Percentiles rank a stretch among this genome's conserved stretches.
phyloP scores from a whole-genome alignment of 768 basidiomycete species.

The Kwoniella sp. region DNA sequence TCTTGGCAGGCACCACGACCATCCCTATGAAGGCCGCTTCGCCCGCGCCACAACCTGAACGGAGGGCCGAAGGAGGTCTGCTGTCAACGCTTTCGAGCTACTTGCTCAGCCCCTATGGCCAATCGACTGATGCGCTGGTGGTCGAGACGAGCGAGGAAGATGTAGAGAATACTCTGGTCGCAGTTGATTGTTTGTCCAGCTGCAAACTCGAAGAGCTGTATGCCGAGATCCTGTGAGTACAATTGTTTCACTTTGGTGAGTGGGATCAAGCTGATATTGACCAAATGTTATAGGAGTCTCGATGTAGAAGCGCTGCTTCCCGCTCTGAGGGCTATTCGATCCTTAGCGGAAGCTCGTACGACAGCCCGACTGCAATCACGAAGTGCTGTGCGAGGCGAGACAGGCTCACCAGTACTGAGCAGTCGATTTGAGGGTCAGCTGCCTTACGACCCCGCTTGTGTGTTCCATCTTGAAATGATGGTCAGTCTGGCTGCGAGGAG shows the following conservation, averaged over 20 bases:
- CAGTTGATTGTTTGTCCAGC: constrained; percentile 90
- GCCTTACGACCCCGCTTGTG: constrained; percentile 91
- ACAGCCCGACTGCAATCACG: constrained; percentile 61
- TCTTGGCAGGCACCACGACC: constrained; percentile 88
- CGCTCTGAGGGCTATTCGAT: constrained; percentile 81
- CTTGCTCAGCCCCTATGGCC: constrained; percentile 87
- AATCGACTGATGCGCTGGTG: constrained; percentile 72
- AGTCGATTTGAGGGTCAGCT: constrained; percentile 59
- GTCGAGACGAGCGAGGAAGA: constrained; percentile 86
- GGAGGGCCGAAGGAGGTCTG: constrained; percentile 74
- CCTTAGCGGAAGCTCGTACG: constrained; percentile 85
- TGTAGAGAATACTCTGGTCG: constrained; percentile 88
- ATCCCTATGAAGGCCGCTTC: constrained; percentile 83
- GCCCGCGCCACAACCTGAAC: constrained; percentile 63
- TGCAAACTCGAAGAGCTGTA: constrained; percentile 94
- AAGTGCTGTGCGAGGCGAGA: constrained; percentile 31
- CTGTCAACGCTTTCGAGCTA: constrained; percentile 93
- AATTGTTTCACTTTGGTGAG: neutral
- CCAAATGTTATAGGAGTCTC: constrained; percentile 63
- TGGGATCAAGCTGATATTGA: constrained; percentile 7
- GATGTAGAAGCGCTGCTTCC: constrained; percentile 77
- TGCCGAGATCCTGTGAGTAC: constrained; percentile 80
- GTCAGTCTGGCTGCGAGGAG: constrained; percentile 81
- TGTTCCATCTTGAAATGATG: constrained; percentile 93
- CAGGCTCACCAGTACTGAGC: constrained; percentile 30